These are phyloP conservation scores for Pelagophyceae sp. DNA, from an alignment of 352 stramenopile species.

Conservation along the genomic window DNA sequence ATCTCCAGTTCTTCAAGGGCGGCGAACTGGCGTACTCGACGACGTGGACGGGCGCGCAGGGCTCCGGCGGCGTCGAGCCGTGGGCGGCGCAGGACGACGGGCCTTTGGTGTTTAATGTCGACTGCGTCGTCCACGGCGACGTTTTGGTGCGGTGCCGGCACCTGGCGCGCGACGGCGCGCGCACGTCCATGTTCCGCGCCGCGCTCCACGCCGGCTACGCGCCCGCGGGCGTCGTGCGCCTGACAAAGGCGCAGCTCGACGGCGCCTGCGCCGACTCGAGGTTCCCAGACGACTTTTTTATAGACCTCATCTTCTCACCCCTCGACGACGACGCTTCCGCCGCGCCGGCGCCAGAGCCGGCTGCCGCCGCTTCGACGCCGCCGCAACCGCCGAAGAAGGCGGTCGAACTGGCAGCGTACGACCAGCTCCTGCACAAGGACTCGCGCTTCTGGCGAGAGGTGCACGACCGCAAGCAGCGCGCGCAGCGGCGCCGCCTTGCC, in stretches of 20 bases:
- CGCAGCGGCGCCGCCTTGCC: not conserved
- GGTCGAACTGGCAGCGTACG: conserved; percentile 33
- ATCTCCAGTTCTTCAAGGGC: conserved; percentile 94
- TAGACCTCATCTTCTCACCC: conserved; percentile 90
- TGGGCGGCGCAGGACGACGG: conserved; percentile 76
- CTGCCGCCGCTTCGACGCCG: too few species aligned
- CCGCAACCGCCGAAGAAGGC: not conserved
- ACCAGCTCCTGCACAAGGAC: conserved; percentile 56
- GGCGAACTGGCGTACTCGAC: conserved; percentile 90
- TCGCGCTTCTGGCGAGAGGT: conserved; percentile 61
- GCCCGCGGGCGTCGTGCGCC: conserved; percentile 78
- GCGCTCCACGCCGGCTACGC: conserved; percentile 97
- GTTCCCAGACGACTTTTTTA: conserved; percentile 88
- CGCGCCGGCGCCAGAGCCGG: not conserved
- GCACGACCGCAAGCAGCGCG: conserved; percentile 28
- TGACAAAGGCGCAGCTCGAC: conserved; percentile 92
- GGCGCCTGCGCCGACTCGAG: conserved; percentile 80
- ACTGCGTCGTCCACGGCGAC: conserved; percentile 92
- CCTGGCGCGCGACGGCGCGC: conserved; percentile 59
- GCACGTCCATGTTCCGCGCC: conserved; percentile 91
- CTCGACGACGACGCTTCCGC: conserved; percentile 57
- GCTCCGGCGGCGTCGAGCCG: conserved; percentile 63
- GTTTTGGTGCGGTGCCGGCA: conserved; percentile 90
- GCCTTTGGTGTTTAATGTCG: conserved; percentile 81
- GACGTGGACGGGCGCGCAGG: conserved; percentile 50